Base-by-base conservation (phyloP, 305 asterid genomes). In the Fraxinus nigra region DNA sequence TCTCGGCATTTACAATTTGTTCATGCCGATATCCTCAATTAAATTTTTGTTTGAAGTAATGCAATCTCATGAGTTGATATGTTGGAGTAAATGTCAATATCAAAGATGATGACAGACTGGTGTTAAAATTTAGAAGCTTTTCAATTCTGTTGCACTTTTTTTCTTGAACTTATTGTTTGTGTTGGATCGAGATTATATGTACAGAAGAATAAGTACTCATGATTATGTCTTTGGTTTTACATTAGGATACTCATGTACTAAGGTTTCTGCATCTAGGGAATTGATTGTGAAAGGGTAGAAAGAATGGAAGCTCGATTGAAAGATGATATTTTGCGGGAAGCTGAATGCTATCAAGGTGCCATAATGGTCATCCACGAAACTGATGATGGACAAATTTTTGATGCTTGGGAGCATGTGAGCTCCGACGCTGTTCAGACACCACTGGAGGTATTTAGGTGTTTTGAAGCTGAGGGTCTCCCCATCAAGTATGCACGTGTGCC, bases 401-500 rank as follows among this genome's bases (percentile, higher is more conserved):
- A 94, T 88, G 91, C 97, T 83, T 96, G 99, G 99, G 98, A 96
- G 89, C 93, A 87, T 34, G 97, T 96, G 86, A 90, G 86, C 81
- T 78, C 87, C 80, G 89, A 87, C 85, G 90, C 90, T 82, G 97
- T 96, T 84, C 98, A 96, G 87, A 96, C 98, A 79, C 98, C 99
- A 38, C 84, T 94, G 81, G 99, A 96, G 89, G 99, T 96, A 81
- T 94, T 96, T 88, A 91, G 89, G 80, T 88, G 93, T 86, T 91
- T 96, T 82, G 93, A 92, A 89, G 90, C 87, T 84, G 94, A 93
- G 84, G 97, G 98, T 73, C 93, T 90, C 88, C 98, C 97, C 80
- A 91, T 96, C 81, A 92, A 91, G 84, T 96, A 96, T 89, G 98
- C 99, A 4, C 99, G 99, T 85, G 97, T 96, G 78, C 99, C 99